Conservation (phyloP, 2,329 filamentous ascomycete species). For the Claviceps arundinis region DNA sequence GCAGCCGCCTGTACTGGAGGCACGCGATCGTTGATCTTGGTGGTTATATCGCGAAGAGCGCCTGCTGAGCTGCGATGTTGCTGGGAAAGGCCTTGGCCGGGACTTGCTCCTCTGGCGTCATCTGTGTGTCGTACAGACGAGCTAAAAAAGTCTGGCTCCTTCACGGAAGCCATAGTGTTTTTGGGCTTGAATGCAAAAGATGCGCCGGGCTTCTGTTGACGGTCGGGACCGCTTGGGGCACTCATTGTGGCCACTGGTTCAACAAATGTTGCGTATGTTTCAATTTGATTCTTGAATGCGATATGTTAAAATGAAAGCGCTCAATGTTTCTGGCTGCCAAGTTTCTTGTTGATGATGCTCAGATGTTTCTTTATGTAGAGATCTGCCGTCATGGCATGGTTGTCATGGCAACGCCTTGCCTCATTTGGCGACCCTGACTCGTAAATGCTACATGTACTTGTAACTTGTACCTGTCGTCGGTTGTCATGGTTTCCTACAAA, state of each 20-base stretch:
- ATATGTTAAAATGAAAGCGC: conserved; percentile 1
- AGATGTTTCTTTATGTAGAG: not conserved
- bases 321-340: conserved; percentile 7
- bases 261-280: conserved; percentile 3
- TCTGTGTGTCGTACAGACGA: conserved; percentile 1
- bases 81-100: not conserved
- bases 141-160: conserved; percentile 11
- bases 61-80: not conserved
- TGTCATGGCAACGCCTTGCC: conserved; percentile 15
- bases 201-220: conserved; percentile 17
- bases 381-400: conserved; percentile 13
- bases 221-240: conserved; percentile 6
- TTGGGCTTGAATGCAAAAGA: conserved; percentile 19
- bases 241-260: conserved; percentile 7
- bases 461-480: too few species aligned
- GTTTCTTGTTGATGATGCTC: conserved; percentile 5
- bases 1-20: conserved; percentile 15
- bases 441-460: too few species aligned
- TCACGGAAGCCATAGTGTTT: conserved; percentile 16
- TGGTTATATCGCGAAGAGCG: conserved; percentile 10
- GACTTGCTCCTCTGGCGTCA: not conserved
- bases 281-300: conserved; percentile 4
- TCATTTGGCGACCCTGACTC: not conserved
- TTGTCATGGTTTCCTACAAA: too few species aligned
- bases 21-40: conserved; percentile 35